phyloP scores from a whole-genome alignment of 768 basidiomycete species.

The Phanerodontia chrysosporium region DNA sequence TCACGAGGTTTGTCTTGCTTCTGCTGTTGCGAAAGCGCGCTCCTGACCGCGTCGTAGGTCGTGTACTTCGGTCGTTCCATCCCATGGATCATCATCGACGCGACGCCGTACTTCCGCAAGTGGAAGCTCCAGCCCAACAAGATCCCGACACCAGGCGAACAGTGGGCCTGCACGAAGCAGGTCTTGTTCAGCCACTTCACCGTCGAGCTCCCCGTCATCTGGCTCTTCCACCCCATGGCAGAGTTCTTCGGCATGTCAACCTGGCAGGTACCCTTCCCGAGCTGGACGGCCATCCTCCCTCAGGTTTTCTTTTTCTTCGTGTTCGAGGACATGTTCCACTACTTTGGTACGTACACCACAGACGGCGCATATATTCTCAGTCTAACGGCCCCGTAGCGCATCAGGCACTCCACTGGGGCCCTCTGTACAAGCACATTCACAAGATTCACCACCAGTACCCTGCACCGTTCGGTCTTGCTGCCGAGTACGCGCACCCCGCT shows the following conservation, averaged over 20 bases:
- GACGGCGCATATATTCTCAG: background rate
- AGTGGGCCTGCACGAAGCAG: conserved; percentile 94
- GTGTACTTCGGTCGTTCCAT: conserved; percentile 96
- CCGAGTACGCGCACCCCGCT: conserved; percentile 96
- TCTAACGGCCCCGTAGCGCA: conserved; percentile 52
- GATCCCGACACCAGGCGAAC: conserved; percentile 72
- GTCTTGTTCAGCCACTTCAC: conserved; percentile 96
- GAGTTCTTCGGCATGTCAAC: conserved; percentile 87
- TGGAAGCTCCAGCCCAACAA: conserved; percentile 94
- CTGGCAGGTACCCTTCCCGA: conserved; percentile 89
- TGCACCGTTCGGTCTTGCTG: conserved; percentile 94
- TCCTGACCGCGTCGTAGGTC: conserved; percentile 41
- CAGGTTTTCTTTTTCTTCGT: conserved; percentile 90
- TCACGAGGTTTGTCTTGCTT: conserved; percentile 71
- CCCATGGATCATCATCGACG: conserved; percentile 95
- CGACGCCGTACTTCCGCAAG: conserved; percentile 86
- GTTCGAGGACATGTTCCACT: conserved; percentile 96
- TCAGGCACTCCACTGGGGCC: conserved; percentile 80
- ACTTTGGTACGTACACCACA: conserved; percentile 51
- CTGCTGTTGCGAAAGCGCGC: background rate
- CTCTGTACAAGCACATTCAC: conserved; percentile 89
- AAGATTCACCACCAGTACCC: conserved; percentile 97
- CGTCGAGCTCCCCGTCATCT: conserved; percentile 88
- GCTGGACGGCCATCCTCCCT: conserved; percentile 56
- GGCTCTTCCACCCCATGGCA: conserved; percentile 88